Evolutionary conservation across 768 basidiomycete species (phyloP), one percentile per base, ranked within the genome.

Genomic region (Mycena metata): DNA sequence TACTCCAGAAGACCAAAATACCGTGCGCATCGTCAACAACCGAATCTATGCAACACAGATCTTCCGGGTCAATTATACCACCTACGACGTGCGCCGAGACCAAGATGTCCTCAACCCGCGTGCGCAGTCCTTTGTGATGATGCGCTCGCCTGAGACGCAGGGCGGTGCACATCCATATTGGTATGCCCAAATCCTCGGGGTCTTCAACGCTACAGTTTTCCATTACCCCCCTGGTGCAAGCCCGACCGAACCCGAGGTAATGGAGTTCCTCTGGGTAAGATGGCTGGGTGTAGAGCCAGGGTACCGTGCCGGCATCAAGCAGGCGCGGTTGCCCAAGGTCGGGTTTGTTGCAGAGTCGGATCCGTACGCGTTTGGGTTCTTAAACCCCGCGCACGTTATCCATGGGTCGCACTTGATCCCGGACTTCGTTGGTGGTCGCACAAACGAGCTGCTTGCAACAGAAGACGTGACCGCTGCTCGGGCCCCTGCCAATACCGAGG

Each of bases 391-490:
- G 0, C 67, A 70, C 0, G 76, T 85, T 8, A 69, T 85, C 10
- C 69, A 79, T 0, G 78, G 69, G 0, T 67, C 66, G 0, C 82
- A 85, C 55, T 63, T 84, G 0, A 78, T 85, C 10, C 83, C 83
- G 0, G 80, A 61, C 0, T 85, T 82, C 49, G 3, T 13, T 0
- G 26, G 49, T 24, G 64, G 64, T 0, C 33, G 50, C 3, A 76
- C 75, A 3, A 69, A 72, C 0, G 67, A 69, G 11, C 54, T 71
- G 13, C 45, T 73, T 1, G 52, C 26, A 4, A 70, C 64, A 2
- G 17, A 59, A 11, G 26, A 66, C 1, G 56, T 50, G 0, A 68
- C 73, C 45, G 67, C 80, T 33, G 51, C 70, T 46, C 24, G 55
- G 5, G 19, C 60, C 30, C 23, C 69, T 4, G 36, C n/a, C 5